Conservation (phyloP, 495 filamentous ascomycete genomes). For the Durotheca rogersii region DNA sequence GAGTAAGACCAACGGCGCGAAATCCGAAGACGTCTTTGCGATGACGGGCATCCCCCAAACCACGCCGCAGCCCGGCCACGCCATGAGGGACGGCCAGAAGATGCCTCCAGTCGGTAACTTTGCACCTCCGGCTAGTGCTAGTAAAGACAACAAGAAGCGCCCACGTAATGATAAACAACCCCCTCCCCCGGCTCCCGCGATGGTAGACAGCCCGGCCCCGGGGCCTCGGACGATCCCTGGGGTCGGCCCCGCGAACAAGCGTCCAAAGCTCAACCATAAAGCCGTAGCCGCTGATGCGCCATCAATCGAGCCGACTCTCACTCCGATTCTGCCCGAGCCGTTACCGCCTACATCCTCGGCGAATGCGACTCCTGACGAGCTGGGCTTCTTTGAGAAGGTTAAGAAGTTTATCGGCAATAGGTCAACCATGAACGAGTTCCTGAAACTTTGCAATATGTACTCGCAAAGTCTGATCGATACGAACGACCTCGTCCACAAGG, state of each 20-base stretch:
- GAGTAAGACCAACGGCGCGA: slow-evolving; percentile 73
- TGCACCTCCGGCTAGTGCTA: slow-evolving; percentile 74
- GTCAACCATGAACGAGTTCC: slow-evolving; percentile 85
- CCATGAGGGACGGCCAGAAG: slow-evolving; percentile 56
- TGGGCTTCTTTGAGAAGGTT: slow-evolving; percentile 91
- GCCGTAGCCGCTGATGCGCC: slow-evolving; percentile 62
- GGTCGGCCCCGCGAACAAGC: slow-evolving; percentile 50
- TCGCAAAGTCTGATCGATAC: slow-evolving; percentile 86
- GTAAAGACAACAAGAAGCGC: slow-evolving; percentile 76
- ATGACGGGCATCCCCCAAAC: slow-evolving; percentile 46
- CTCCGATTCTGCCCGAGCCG: slow-evolving; percentile 82
- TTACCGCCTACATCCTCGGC: slow-evolving; percentile 70
- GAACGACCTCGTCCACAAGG: slow-evolving; percentile 75
- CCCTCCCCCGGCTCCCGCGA: slow-evolving; percentile 28
- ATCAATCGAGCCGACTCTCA: slow-evolving; percentile 80
- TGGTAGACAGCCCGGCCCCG: slow-evolving; percentile 39
- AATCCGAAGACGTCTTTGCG: slow-evolving; percentile 65
- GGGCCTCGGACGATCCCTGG: slow-evolving; percentile 38
- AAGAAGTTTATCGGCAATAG: slow-evolving; percentile 96
- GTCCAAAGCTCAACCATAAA: slow-evolving; percentile 64
- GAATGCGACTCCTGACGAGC: slow-evolving; percentile 66
- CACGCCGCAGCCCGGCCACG: slow-evolving; percentile 48
- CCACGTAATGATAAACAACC: slow-evolving; percentile 46
- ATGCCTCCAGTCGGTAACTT: slow-evolving; percentile 96
- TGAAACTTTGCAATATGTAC: slow-evolving; percentile 93